phyloP scores from a whole-genome alignment of 805 yeast species.

The Suhomyces pyralidae region DNA sequence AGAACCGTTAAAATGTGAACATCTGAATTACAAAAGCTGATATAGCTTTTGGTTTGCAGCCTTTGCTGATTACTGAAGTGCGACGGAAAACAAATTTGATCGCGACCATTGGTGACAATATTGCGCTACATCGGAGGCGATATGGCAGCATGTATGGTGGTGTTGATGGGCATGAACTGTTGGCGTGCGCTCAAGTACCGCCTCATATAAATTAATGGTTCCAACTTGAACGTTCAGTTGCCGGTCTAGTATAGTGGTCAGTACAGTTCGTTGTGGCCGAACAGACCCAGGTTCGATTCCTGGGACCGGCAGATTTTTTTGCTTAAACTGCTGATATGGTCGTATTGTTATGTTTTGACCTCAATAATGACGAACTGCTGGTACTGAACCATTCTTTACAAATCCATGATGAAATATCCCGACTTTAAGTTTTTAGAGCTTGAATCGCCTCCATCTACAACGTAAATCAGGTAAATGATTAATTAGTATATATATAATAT shows the following conservation, averaged over 20 bases:
- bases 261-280: conserved; percentile 19
- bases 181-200: not conserved
- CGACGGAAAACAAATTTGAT: not conserved
- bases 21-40: too few species aligned
- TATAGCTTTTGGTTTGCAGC: not conserved
- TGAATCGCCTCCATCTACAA: not conserved
- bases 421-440: not conserved
- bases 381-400: not conserved
- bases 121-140: not conserved
- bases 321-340: not conserved
- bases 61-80: not conserved
- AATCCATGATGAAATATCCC: too few species aligned
- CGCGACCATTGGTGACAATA: not conserved
- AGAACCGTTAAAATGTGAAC: not conserved
- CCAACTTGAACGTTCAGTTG: too few species aligned
- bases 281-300: conserved; percentile 18
- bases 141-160: not conserved
- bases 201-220: too few species aligned
- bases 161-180: not conserved
- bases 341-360: not conserved
- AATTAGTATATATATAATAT: not conserved
- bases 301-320: conserved; percentile 13
- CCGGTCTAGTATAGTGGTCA: conserved; percentile 18
- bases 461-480: not conserved
- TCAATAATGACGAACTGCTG: not conserved